phyloP scores from a whole-genome alignment of 1,284 basidiomycete species.

The Cryptococcus sp. region DNA sequence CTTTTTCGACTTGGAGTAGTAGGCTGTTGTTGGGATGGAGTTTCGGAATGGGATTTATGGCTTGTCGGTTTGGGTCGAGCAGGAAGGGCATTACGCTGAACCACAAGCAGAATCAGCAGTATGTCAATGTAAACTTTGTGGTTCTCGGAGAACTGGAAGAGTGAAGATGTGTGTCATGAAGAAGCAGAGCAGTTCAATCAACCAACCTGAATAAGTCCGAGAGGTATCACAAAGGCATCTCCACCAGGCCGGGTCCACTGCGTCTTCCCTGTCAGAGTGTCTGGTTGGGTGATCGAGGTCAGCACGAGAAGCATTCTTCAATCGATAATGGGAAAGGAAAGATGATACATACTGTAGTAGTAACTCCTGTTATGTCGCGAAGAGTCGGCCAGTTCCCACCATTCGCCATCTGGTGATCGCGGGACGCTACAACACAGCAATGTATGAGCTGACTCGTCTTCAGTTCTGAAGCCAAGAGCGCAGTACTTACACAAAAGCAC shows the following conservation, averaged over 20 bases:
- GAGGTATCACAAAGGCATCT: slow-evolving; percentile 79
- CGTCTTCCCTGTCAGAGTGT: slow-evolving; percentile 78
- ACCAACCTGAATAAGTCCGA: slow-evolving; percentile 72
- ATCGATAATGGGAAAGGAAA: not conserved
- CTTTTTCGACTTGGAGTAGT: slow-evolving; percentile 5
- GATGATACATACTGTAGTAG: slow-evolving; percentile 68
- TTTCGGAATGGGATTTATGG: not conserved
- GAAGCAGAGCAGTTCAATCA: slow-evolving; percentile 1
- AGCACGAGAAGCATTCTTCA: not conserved
- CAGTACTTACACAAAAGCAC: slow-evolving; percentile 69
- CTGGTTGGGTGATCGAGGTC: slow-evolving; percentile 17
- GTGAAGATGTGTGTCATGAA: not conserved
- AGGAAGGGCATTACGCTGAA: slow-evolving; percentile 54
- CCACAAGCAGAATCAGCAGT: not conserved
- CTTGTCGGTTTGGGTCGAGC: slow-evolving; percentile 5
- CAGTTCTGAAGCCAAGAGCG: slow-evolving; percentile 50
- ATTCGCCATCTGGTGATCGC: slow-evolving; percentile 79
- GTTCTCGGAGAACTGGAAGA: no score
- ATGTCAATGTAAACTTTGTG: not conserved
- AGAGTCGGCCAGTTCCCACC: slow-evolving; percentile 90
- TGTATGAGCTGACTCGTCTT: not conserved
- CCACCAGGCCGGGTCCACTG: slow-evolving; percentile 79
- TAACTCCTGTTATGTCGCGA: slow-evolving; percentile 76
- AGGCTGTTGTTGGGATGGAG: not conserved
- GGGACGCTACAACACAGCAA: slow-evolving; percentile 61